Evolutionary conservation across 2,329 filamentous ascomycete species (phyloP), one percentile per base, ranked within the genome.

Genomic region (Colletotrichum tropicale): DNA sequence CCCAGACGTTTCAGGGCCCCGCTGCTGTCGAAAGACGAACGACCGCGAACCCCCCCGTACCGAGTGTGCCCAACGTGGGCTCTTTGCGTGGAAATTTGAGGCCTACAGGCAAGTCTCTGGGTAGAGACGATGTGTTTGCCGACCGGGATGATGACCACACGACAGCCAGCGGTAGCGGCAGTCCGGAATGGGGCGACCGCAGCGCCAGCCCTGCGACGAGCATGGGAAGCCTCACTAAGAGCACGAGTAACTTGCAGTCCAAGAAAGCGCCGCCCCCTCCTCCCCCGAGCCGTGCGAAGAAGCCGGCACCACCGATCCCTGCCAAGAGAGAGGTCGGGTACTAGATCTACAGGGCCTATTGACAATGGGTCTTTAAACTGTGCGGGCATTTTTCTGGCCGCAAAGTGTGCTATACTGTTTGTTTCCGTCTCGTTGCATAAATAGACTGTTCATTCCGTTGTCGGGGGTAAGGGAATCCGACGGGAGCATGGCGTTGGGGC

Each of bases 131-230:
- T 74, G 84, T 88, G 4, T 90, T 89, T 76, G 85, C 83, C 30
- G 87, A 88, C 73, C 82, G 84, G 9, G 84, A 86, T 75, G 88
- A 87, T 64, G 89, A 91, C 76, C 86, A 89, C 70, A 89, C 88
- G 62, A 87, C 86, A 12, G 83, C 83, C 9, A 89, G 88, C 77
- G 88, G 87, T 76, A 88, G 88, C 76, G 88, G 86, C 52, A 91
- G 89, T 43, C 88, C 88, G 1, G 87, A 89, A 70, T 89, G 87
- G 82, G 85, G 84, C 24, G 87, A 89, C 61, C 87, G 88, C 70
- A 88, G 88, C 79, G 84, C 89, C 72, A 91, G 89, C 78, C 90
- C 90, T 0, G 88, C 89, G 4, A 91, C 90, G 1, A 91, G 89
- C 81, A 87, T 89, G 72, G 89, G 88, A 75, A 91, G 89, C 34